Base-by-base conservation (phyloP, 73 alveolate genomes). In the Paramecium sonneborni region DNA sequence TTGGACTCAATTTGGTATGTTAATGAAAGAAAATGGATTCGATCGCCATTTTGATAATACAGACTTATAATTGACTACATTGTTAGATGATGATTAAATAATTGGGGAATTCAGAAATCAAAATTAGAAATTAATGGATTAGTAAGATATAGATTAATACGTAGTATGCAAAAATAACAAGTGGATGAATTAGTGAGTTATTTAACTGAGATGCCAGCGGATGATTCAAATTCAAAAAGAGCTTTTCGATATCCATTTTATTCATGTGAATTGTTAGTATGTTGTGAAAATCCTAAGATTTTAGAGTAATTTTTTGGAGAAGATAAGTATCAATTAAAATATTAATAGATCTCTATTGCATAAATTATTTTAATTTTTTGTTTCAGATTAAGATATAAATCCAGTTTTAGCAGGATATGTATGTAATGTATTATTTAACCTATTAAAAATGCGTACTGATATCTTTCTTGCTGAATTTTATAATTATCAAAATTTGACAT, bases 391-490 rank as follows among this genome's bases (percentile, higher is more conserved):
- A 7, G 76, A 79, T 4, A 41, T 79, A 3, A 79, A 79, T 26
- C 72, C 90, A 79, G 90, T 79, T 1, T 79, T 79, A 30, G 90
- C 76, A 11, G 90, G 90, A 7, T 79, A 79, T 79, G 44, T 79
- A 3, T 38, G 90, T 14, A 79, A 79, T 21, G 90, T 79, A 2
- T 43, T 79, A 9, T n/a, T 21, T n/a, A 79, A 79, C 15, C 24
- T 79, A 15, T 44, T 24, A 15, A 38, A 34, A 39, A 24, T 41
- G 44, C 9, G 52, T 0, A 28, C 69, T 18, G 76, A 43, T 21
- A 39, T 79, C 23, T 24, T 79, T 28, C 18, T 24, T 5, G 12
- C 21, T 18, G 74, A 43, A 44, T 41, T 38, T 20, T 39, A 79
- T 43, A 6, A 46, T 20, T 21, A 46, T 43, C 15, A 72, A 7